Base-by-base conservation (phyloP, 805 yeast genomes). In the Candida pini region DNA sequence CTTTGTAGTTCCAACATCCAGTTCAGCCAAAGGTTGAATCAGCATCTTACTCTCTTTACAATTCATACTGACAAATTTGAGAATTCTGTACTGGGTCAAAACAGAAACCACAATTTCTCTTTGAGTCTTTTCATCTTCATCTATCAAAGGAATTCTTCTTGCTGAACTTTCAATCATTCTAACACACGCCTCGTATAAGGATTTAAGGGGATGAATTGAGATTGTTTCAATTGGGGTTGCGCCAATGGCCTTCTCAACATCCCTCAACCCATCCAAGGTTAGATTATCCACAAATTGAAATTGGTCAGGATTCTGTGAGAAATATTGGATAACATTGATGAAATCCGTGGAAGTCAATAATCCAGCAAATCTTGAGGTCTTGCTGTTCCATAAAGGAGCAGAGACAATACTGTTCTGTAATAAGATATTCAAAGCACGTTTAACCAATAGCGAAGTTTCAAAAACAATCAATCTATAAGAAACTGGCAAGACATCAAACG, bases 401-500 rank as follows among this genome's bases (percentile, higher is more conserved):
- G 95, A 81, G 21, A 92, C 97, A 51, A 92, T 87, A 55, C 86
- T 85, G 59, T 92, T 92, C 56, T 92, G 97, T 34, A 92, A 67
- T 41, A 92, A 63, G 19, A 94, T 89, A 45, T 87, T 88, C 52
- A 92, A 68, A 4, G 96, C 84, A 56, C 90, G 87, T 61, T 90
- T 89, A 25, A 92, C 95, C 37, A 87, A 64, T 31, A 92, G 66
- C 5, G 96, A 77, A 2, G 97, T 89, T 57, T 92, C 99, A 49
- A 92, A 75, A 30, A 92, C 97, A 36, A 92, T 83, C 51, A 92
- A 70, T 48, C 97, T 70, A 58, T 90, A 92, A 15, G 95, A 81
- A 23, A 92, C 97, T 2, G 99, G 98, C 27, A 92, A 69, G 16
- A 92, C 98, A 53, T 92, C 99, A 58, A 92, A 92, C 1, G 97